These are phyloP conservation scores for Cucurbita maxima DNA, from an alignment of 306 rosid species.

Conservation along the genomic window DNA sequence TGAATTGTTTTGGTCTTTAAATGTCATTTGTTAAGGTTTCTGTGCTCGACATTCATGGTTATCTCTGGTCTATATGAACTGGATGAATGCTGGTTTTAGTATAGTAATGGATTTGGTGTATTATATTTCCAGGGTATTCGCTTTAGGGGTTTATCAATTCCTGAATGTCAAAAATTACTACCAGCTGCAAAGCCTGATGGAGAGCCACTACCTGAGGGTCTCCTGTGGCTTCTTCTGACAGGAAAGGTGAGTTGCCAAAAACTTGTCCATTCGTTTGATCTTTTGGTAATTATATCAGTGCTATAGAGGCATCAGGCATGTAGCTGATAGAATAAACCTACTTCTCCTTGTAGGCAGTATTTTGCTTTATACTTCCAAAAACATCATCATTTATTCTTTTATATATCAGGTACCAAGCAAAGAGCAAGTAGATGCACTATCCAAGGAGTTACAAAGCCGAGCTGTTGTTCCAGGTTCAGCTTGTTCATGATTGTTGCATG, in stretches of 20 bases:
- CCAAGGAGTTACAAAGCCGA: slow-evolving; percentile 67
- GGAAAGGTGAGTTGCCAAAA: slow-evolving; percentile 49
- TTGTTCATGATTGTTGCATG: not conserved
- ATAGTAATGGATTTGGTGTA: slow-evolving; percentile 1
- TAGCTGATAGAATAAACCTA: not conserved
- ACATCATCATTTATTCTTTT: slow-evolving; percentile 7
- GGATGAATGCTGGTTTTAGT: not conserved
- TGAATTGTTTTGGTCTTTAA: not conserved
- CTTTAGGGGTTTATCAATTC: slow-evolving; percentile 74
- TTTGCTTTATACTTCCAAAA: not conserved
- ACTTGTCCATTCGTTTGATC: not conserved
- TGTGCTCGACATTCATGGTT: not conserved
- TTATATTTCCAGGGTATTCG: slow-evolving; percentile 75
- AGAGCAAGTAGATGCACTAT: slow-evolving; percentile 74
- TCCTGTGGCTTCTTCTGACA: slow-evolving; percentile 85
- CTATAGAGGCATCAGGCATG: not conserved
- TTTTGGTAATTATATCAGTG: not conserved
- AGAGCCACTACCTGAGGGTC: slow-evolving; percentile 92
- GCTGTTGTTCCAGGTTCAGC: slow-evolving; percentile 75
- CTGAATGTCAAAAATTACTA: slow-evolving; percentile 76
- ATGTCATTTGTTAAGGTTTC: not conserved
- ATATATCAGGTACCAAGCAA: slow-evolving; percentile 67
- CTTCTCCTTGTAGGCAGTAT: not conserved
- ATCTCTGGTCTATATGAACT: not conserved
- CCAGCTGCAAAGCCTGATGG: slow-evolving; percentile 85